Evolutionary conservation across 805 yeast genomes (phyloP).

Genomic region (Suhomyces prunicola): DNA sequence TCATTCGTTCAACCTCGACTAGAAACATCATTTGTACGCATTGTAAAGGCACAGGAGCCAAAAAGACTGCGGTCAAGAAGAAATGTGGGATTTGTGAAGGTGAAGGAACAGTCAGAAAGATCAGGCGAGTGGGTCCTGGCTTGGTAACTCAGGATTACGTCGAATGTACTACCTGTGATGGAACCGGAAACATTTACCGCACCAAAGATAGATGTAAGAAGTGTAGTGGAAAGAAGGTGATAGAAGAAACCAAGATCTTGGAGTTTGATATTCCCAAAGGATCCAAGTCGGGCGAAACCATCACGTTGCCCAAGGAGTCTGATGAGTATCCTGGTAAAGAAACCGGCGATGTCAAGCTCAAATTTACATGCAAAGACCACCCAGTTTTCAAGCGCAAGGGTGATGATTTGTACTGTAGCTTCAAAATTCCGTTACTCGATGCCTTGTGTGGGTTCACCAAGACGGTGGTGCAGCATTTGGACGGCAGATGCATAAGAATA

Average conservation of each 20-base stretch:
- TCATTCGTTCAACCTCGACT: constrained; percentile 66
- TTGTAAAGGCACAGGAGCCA: constrained; percentile 79
- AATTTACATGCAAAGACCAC: constrained; percentile 51
- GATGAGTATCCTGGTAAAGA: constrained; percentile 71
- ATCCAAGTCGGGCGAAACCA: constrained; percentile 54
- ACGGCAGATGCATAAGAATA: constrained; percentile 68
- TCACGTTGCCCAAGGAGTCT: constrained; percentile 65
- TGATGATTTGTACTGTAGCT: constrained; percentile 59
- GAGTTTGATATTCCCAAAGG: constrained; percentile 81
- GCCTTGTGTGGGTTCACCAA: constrained; percentile 80
- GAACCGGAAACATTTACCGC: constrained; percentile 58
- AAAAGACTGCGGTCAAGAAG: constrained; percentile 50
- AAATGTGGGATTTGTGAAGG: constrained; percentile 73
- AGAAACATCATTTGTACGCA: constrained; percentile 68
- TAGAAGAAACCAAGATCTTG: constrained; percentile 64
- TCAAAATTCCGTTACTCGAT: constrained; percentile 68
- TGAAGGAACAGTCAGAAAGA: constrained; percentile 56
- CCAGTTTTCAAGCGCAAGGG: constrained; percentile 52
- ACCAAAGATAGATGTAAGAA: constrained; percentile 72
- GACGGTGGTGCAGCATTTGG: constrained; percentile 67
- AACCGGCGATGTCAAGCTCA: constrained; percentile 77
- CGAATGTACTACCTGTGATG: constrained; percentile 67
- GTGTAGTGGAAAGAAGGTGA: constrained; percentile 64
- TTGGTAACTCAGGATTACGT: constrained; percentile 60
- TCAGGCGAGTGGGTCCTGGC: constrained; percentile 71